Evolutionary conservation across 331 rosid species (phyloP).

Genomic region (Malus hybrid): DNA sequence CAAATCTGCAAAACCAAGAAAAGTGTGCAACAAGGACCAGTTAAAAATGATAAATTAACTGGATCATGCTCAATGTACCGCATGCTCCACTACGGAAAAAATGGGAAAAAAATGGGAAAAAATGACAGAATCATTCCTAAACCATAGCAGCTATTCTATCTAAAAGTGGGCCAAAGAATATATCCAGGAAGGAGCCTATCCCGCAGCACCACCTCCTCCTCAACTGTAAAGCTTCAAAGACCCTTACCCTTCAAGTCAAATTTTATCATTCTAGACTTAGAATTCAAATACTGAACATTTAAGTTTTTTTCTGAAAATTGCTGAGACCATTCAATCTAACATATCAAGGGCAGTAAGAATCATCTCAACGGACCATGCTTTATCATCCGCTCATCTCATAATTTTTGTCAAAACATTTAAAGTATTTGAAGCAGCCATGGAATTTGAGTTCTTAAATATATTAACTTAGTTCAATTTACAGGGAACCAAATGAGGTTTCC

Average conservation of each 20-base stretch:
- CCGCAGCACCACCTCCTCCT: background rate
- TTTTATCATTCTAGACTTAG: background rate
- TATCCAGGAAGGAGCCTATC: background rate
- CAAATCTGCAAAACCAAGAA: conserved; percentile 62
- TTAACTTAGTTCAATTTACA: background rate
- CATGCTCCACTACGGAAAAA: background rate
- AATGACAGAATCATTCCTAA: background rate
- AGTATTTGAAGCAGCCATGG: background rate
- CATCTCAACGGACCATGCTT: background rate
- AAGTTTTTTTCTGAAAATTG: background rate
- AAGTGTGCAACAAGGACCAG: conserved; percentile 13
- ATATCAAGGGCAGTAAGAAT: background rate
- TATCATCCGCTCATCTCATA: background rate
- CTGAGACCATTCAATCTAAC: background rate
- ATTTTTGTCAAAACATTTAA: background rate
- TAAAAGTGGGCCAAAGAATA: background rate
- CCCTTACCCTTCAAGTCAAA: background rate
- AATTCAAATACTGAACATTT: background rate
- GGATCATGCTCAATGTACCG: background rate
- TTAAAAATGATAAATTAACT: background rate
- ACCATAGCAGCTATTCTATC: background rate
- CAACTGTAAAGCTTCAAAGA: background rate
- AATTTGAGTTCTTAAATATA: background rate
- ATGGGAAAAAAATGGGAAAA: too few relatives aligned
- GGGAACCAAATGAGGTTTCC: background rate